Evolutionary conservation across 331 rosid genomes (phyloP), one percentile per base, ranked within the genome.

Genomic region (Quercus lobata): DNA sequence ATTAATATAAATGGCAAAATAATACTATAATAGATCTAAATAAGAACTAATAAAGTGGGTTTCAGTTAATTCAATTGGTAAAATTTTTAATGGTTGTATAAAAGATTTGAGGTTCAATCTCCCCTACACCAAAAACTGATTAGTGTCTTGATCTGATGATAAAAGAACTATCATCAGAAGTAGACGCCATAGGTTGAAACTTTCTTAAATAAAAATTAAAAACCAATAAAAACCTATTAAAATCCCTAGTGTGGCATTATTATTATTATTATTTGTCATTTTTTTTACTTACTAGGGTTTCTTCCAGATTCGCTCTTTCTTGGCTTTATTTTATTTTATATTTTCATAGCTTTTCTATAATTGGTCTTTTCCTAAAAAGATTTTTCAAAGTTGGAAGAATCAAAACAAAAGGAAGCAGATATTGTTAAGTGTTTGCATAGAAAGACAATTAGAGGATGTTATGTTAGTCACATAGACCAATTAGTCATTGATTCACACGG

Each of bases 401-500:
- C 77, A 80, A 81, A 81, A 60, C 69, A 56, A 58, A 22, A 68
- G 55, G 70, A 35, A 57, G 53, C 24, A 27, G 24, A 4, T 14
- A 41, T 3, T 41, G 49, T 41, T 2, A 41, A 8, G 46, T 41
- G 46, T 2, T 41, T 8, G 2, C 49, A 41, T 41, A 0, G 49
- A 41, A 2, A 41, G 12, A 9, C 14, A 41, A 41, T 41, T 41
- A 41, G 49, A 41, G 49, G 49, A 41, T 41, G 46, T 9, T 41
- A 41, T 41, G 49, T 41, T 9, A 41, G 49, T 41, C 46, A 41
- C 46, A 41, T 8, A 8, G 52, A 63, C 12, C 18, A 34, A 27
- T 24, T 19, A 1, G 79, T 84, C 79, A 79, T 81, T 84, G 72
- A 74, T 87, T 82, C 90, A 84, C 89, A 86, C 83, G 54, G 73